Conservation (phyloP, 208 protist genomes). For the Leishmania lainsoni region DNA sequence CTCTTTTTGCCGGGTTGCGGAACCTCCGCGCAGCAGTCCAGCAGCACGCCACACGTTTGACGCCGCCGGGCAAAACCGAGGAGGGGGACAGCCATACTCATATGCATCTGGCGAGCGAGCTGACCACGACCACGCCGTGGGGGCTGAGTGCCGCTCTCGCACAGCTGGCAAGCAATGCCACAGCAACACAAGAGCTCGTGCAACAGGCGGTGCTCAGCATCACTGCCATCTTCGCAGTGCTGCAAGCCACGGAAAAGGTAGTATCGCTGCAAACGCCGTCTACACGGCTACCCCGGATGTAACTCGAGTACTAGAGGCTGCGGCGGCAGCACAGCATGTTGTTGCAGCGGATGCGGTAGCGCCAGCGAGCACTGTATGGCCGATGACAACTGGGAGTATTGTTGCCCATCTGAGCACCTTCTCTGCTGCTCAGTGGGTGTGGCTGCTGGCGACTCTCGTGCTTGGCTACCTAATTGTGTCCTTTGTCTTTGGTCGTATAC, state of each 20-base stretch:
- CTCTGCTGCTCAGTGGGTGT: slow-evolving; percentile 19
- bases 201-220: slow-evolving; percentile 8
- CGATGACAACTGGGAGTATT: background rate
- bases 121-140: background rate
- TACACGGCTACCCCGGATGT: slow-evolving; percentile 26
- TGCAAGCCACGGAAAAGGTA: too few relatives aligned
- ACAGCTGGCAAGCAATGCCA: slow-evolving; percentile 4
- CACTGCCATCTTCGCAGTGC: background rate
- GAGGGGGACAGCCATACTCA: background rate
- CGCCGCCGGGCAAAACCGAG: background rate
- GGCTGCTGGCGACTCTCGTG: slow-evolving; percentile 17
- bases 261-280: slow-evolving; percentile 2
- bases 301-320: slow-evolving; percentile 14
- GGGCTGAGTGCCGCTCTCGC: background rate
- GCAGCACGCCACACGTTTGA: background rate
- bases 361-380: background rate
- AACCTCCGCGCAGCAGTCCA: background rate
- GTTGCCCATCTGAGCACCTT: background rate
- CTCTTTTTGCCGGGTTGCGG: slow-evolving; percentile 13
- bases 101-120: background rate
- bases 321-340: background rate
- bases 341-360: background rate
- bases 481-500: slow-evolving; percentile 16
- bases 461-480: slow-evolving; percentile 21
- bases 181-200: slow-evolving; percentile 14